Conservation (phyloP, 768 basidiomycete genomes). For the Boletus eberwhitei region DNA sequence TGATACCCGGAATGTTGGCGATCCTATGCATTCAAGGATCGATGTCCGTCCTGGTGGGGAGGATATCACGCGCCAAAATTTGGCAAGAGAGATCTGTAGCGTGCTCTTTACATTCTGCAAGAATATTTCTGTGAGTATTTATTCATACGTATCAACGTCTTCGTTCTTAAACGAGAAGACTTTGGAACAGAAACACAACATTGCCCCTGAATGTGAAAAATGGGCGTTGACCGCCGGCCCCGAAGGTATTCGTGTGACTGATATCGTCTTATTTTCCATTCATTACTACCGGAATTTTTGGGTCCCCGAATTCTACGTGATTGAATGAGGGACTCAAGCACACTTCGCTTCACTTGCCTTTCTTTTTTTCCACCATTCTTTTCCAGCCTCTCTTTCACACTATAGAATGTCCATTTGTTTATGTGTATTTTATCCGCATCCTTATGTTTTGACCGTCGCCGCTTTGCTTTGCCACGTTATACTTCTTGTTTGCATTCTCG, state of each 20-base stretch:
- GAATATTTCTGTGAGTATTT: slow-evolving; percentile 6
- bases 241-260: slow-evolving; percentile 14
- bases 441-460: not conserved
- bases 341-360: too few species aligned
- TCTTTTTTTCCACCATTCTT: not conserved
- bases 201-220: slow-evolving; percentile 13
- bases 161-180: not conserved
- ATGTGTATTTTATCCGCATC: slow-evolving; percentile 5
- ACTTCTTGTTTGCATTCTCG: not conserved
- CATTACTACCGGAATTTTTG: slow-evolving; percentile 29
- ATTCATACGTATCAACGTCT: not conserved
- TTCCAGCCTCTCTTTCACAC: not conserved
- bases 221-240: slow-evolving; percentile 18
- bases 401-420: not conserved
- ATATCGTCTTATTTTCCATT: slow-evolving; percentile 20
- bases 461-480: not conserved
- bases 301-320: slow-evolving; percentile 30
- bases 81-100: slow-evolving; percentile 17
- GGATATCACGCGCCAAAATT: slow-evolving; percentile 19
- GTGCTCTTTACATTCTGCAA: slow-evolving; percentile 9
- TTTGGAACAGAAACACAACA: slow-evolving; percentile 1
- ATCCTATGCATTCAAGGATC: slow-evolving; percentile 15
- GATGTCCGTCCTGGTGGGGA: slow-evolving; percentile 1
- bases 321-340: slow-evolving; percentile 10
- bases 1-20: not conserved